These are phyloP conservation scores for Komagataella populi DNA, from an alignment of 805 yeast species.

Conservation along the genomic window DNA sequence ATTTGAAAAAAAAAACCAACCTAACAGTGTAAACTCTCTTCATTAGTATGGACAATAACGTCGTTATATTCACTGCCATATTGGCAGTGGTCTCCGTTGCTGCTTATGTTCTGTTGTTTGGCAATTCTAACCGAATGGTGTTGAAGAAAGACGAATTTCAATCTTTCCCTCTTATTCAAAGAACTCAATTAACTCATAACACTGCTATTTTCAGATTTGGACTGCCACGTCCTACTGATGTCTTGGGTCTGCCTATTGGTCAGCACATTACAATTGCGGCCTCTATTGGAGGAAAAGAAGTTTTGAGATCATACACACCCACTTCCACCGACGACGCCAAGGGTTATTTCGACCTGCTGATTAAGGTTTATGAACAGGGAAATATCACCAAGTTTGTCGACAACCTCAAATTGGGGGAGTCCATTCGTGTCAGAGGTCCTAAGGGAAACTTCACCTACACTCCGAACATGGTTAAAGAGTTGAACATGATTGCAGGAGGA, in stretches of 20 bases:
- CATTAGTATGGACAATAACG: background rate
- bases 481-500: conserved; percentile 94
- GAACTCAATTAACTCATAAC: conserved; percentile 66
- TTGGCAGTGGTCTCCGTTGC: conserved; percentile 23
- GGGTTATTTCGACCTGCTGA: conserved; percentile 76
- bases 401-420: conserved; percentile 64
- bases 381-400: conserved; percentile 69
- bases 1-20: background rate
- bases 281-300: conserved; percentile 61
- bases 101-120: conserved; percentile 18
- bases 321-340: conserved; percentile 59
- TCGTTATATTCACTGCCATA: background rate
- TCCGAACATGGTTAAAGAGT: conserved; percentile 59
- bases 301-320: conserved; percentile 84
- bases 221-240: conserved; percentile 59
- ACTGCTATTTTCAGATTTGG: conserved; percentile 76
- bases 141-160: conserved; percentile 55
- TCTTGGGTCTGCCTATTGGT: conserved; percentile 84
- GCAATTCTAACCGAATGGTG: conserved; percentile 30
- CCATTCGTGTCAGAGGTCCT: conserved; percentile 75
- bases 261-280: conserved; percentile 84
- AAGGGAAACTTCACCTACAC: conserved; percentile 77
- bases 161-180: conserved; percentile 69
- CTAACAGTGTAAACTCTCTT: background rate
- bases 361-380: conserved; percentile 79